Base-by-base conservation (phyloP, 495 filamentous ascomycete species). In the Choiromyces venosus region DNA sequence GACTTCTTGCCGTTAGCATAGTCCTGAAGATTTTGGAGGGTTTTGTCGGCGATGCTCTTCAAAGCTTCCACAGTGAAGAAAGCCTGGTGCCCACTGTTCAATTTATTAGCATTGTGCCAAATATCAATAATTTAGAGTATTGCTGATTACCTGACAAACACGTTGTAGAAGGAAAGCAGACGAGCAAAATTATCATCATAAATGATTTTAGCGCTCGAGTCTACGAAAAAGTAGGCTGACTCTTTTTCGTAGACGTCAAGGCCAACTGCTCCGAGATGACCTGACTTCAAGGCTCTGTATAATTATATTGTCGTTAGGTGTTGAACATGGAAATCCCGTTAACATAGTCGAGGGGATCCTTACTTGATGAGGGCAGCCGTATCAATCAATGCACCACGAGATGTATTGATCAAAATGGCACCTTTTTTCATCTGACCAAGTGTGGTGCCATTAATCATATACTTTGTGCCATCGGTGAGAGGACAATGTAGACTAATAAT, bases 151-250 rank as follows among this genome's bases (percentile, higher is more conserved):
- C 67, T 88, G 70, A 91, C 81, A 65, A 91, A 76, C 8, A 91
- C 90, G 72, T 91, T 91, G 65, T 87, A 90, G 75, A 91, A 91
- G 0, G 89, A 90, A 80, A 89, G 87, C 71, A 92, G 78, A n/a
- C 90, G 86, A 85, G 87, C 87, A 42, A 92, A 79, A 66, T 87
- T 85, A 77, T 91, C 90, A 75, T 92, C 90, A 56, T 91, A 83
- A 77, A 91, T 90, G 75, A 91, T 89, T 71, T 90, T 87, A 14
- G 84, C 85, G 19, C 87, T 89, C 72, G 89, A 88, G 73, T 92
- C 89, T 69, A 86, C 85, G 74, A 90, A 92, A 78, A 92, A 91
- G 36, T 86, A 80, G 69, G 84, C 69, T 74, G 84, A 81, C 73
- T 88, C 87, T 7, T 82, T 82, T 74, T 88, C 87, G 71, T 88